Base-by-base conservation (phyloP, 352 stramenopile species). In the Globisporangium yorkense region DNA sequence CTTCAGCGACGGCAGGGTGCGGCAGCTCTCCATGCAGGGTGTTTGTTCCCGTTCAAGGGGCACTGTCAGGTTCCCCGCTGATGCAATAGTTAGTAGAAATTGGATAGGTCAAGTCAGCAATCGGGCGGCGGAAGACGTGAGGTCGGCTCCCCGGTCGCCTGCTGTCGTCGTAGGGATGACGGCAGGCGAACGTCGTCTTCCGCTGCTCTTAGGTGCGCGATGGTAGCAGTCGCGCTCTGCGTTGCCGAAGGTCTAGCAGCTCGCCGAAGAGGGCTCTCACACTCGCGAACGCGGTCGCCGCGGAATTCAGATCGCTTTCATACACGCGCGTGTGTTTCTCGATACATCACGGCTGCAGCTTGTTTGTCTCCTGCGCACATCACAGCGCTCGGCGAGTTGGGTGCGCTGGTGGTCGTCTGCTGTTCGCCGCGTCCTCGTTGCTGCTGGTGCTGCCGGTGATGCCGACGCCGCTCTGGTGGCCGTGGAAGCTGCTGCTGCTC, bases 21-120 rank as follows among this genome's bases (percentile, higher is more conserved):
- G n/a, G 27, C 52, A 45, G 59, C 51, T 70, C n/a, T 68, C 61
- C 66, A 83, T 80, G 58, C 76, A 78, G 77, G 66, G 77, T 67
- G 75, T 72, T 75, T 74, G 75, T 92, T 88, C 80, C 82, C 82
- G 82, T 90, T 85, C 80, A 92, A 92, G 80, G 72, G 78, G 77
- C 68, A 84, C 69, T 92, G 55, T 84, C 80, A 92, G 82, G 80
- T 87, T 67, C 77, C 88, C 76, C 90, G 80, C 76, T 92, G 82
- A 83, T 66, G 73, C 71, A 82, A 81, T 82, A 86, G 71, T 83
- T 65, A 72, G 58, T 59, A 59, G 33, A 81, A 77, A 81, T 77
- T 86, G 69, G 74, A 80, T 84, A 84, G 74, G 74, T 78, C 75
- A 63, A 55, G 72, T 84, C 70, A 72, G 75, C 71, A 80, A 75